These are phyloP conservation scores for Plasmodium cynomolgi DNA, from an alignment of 169 alveolate genomes.

Conservation along the genomic window DNA sequence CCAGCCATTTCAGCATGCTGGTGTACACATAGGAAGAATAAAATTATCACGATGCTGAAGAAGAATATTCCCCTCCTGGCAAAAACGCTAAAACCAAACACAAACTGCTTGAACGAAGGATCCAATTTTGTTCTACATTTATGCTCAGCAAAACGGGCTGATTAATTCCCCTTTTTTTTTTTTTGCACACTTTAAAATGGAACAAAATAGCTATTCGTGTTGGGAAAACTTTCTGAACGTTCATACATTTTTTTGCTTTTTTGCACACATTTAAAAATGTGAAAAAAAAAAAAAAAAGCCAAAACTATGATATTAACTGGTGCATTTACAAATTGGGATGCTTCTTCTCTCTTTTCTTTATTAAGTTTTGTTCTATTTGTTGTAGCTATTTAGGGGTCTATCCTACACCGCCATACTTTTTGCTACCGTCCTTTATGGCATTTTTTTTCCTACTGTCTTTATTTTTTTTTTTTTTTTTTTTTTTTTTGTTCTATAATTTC, in stretches of 20 bases:
- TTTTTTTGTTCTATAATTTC: slow-evolving; percentile 44
- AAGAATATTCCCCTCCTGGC: background rate
- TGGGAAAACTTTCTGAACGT: slow-evolving; percentile 38
- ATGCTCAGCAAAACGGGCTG: background rate
- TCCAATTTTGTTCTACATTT: slow-evolving; percentile 36
- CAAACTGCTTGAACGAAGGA: background rate
- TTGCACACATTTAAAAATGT: slow-evolving; percentile 24
- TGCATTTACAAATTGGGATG: background rate
- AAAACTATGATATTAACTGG: background rate
- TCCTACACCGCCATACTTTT: background rate
- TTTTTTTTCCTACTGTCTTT: background rate
- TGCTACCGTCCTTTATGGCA: background rate
- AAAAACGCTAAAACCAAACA: background rate
- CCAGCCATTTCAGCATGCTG: background rate
- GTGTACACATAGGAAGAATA: background rate
- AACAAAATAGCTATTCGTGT: background rate
- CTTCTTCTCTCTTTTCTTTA: background rate
- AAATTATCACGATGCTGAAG: background rate
- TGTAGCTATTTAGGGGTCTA: background rate
- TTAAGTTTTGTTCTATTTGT: background rate
- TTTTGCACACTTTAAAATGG: slow-evolving; percentile 11
- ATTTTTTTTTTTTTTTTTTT: background rate
- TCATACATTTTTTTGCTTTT: slow-evolving; percentile 36
- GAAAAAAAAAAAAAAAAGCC: slow-evolving; percentile 27
- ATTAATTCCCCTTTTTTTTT: background rate